Evolutionary conservation across 1,139 yeast species (phyloP), one percentile per base, ranked within the genome.

Genomic region (Protomyces macrosporus): DNA sequence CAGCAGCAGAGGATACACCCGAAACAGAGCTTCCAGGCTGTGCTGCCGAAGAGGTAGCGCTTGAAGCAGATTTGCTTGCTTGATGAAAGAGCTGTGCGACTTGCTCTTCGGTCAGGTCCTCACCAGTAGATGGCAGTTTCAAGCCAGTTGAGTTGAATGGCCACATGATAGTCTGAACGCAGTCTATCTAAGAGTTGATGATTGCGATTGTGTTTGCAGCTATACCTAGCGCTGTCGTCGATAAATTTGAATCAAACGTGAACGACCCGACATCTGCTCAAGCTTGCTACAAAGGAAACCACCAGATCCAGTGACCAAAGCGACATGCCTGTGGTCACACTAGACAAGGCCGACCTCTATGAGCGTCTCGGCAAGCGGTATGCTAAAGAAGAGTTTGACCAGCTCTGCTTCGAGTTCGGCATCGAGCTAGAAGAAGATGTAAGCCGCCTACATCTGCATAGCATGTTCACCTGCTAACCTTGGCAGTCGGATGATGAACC

Each of bases 381-480:
- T 30, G 69, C 97, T 72, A 88, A 95, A 69, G 85, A 90, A 72
- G 98, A 91, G 74, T 91, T 95, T 73, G 98, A 95, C 74, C 97
- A 91, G 76, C 83, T 95, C 71, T 95, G 98, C 78, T 95, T 95
- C 79, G 95, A 91, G 73, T 95, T 91, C 71, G 99, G 99, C 71
- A 86, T 95, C 71, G 99, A 95, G 78, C 82, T 95, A 69, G 99
- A 95, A 75, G 98, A 95, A 78, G 98, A 95, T 75, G 70, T 42
- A 42, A 14, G 48, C 71, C 50, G 7, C 7, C 4, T 32, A 16
- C 30, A 2, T n/a, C 30, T n/a, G 65, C 82, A 67, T 88, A 16
- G 23, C 23, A 16, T 42, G 7, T 23, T 14, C 32, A 9, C 12
- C 9, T n/a, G 48, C 48, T 42, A 42, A 42, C 48, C 4, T 10